Evolutionary conservation across 805 yeast genomes (phyloP), one percentile per base, ranked within the genome.

Genomic region (Candida corydali): DNA sequence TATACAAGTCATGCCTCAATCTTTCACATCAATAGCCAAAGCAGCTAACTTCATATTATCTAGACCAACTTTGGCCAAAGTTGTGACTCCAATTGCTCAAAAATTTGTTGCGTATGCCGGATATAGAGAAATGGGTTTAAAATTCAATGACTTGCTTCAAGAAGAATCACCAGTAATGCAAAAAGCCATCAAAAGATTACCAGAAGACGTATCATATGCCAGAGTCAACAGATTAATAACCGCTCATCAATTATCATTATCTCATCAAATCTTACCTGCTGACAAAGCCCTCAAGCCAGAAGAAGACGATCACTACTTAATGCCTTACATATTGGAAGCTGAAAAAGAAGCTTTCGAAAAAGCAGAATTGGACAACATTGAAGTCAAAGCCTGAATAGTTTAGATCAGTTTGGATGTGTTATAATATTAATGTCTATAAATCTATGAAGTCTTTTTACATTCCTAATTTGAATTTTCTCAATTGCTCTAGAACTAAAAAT

Each of bases 111-210:
- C 80, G 49, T 73, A 75, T 47, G 74, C 95, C 39, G 98, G 98
- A 42, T 93, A 93, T 85, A 85, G 98, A 75, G 78, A 88, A 64
- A 65, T 93, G 70, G 98, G 98, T 38, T 76, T 93, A 54, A 86
- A 69, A 67, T 80, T 83, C 57, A 93, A 91, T 60, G 98, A 93
- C 65, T 68, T 91, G 55, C 61, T 91, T 46, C 65, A 75, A 48
- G 98, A 93, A 69, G 98, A 93, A 71, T 82, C 72, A 61, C 89
- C 89, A 54, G 69, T 78, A 38, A 76, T 83, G 69, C 91, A 87
- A 71, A 86, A 79, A 58, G 98, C 97, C 38, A 69, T 93, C 44
- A 65, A 76, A 46, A 86, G 98, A 76, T 71, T 93, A 55, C 95
- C 96, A 49, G 76, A 77, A 35, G 79, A 78, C 37, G 95, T 83